Conservation (phyloP, 495 filamentous ascomycete genomes). For the Xylona heveae region DNA sequence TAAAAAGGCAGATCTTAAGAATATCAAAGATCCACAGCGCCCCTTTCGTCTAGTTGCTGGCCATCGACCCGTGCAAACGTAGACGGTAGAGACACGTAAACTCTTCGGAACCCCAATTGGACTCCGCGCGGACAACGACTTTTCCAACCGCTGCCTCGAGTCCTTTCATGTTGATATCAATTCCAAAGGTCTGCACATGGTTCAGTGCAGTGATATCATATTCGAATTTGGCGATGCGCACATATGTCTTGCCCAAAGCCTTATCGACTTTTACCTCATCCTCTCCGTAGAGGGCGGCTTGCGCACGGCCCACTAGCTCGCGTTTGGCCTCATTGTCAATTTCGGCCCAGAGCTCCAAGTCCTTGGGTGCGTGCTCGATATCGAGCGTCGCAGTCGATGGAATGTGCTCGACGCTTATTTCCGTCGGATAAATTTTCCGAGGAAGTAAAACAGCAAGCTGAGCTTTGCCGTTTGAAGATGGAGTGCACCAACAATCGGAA, state of each 20-base stretch:
- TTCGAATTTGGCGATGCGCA: not conserved
- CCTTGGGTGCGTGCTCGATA: slow-evolving; percentile 2
- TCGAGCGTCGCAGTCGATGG: slow-evolving; percentile 2
- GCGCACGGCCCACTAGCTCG: not conserved
- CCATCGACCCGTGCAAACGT: slow-evolving; percentile 1
- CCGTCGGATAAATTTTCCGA: slow-evolving; percentile 1
- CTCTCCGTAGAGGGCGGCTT: not conserved
- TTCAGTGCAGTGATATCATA: slow-evolving; percentile 1
- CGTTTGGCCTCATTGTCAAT: not conserved
- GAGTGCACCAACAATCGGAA: slow-evolving; percentile 4
- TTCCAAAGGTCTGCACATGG: slow-evolving; percentile 2
- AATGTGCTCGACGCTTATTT: slow-evolving; percentile 5
- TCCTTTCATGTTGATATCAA: slow-evolving; percentile 1
- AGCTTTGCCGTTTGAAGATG: not conserved
- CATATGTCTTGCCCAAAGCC: not conserved
- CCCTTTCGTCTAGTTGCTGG: too few relatives aligned
- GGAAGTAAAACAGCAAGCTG: slow-evolving; percentile 1
- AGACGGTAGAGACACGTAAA: slow-evolving; percentile 6
- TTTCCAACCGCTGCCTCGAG: not conserved
- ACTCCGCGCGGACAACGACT: not conserved
- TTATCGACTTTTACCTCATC: not conserved
- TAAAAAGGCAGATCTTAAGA: too few relatives aligned
- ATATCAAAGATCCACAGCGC: too few relatives aligned
- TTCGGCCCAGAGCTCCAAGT: slow-evolving; percentile 4
- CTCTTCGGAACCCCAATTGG: slow-evolving; percentile 3